A percentile compares a stretch with the other conserved stretches of the same genome.
Conservation (phyloP, 352 stramenopile genomes). For the Pythium sukuiense region DNA sequence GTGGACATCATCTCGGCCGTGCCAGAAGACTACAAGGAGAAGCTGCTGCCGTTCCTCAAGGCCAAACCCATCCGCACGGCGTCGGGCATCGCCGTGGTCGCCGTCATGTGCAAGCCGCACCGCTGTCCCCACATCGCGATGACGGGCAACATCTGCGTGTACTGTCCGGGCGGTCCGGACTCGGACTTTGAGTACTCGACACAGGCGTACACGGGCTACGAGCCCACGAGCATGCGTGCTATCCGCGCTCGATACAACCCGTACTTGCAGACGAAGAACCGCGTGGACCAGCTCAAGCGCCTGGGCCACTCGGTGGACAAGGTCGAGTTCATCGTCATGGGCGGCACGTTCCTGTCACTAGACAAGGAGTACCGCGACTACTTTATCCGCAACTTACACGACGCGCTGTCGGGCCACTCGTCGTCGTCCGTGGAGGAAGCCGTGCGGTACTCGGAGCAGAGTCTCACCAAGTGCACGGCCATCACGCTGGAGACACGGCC, state of each 20-base stretch:
- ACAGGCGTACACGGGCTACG: slow-evolving; percentile 96
- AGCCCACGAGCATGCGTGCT: slow-evolving; percentile 96
- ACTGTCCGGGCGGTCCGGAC: slow-evolving; percentile 95
- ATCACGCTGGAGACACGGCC: slow-evolving; percentile 98
- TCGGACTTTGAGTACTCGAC: slow-evolving; percentile 98
- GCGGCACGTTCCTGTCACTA: slow-evolving; percentile 96
- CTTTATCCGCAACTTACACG: slow-evolving; percentile 96
- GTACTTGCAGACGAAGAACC: slow-evolving; percentile 91
- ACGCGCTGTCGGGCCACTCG: slow-evolving; percentile 93
- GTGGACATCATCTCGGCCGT: slow-evolving; percentile 96
- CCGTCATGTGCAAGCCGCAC: slow-evolving; percentile 97
- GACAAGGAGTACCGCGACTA: slow-evolving; percentile 94
- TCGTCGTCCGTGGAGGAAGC: slow-evolving; percentile 91
- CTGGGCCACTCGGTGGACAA: slow-evolving; percentile 96
- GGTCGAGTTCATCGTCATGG: slow-evolving; percentile 98
- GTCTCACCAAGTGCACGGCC: slow-evolving; percentile 77
- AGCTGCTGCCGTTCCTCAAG: slow-evolving; percentile 92
- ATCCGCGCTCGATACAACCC: slow-evolving; percentile 96
- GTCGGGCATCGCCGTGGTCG: slow-evolving; percentile 94
- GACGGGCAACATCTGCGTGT: slow-evolving; percentile 97
- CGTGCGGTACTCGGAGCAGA: slow-evolving; percentile 93
- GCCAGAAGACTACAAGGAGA: slow-evolving; percentile 90
- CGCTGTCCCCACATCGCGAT: slow-evolving; percentile 97
- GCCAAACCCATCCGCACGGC: slow-evolving; percentile 95
- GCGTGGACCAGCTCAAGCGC: slow-evolving; percentile 87